Conservation (phyloP, 1,284 basidiomycete species). For the Farysia itapuensis region DNA sequence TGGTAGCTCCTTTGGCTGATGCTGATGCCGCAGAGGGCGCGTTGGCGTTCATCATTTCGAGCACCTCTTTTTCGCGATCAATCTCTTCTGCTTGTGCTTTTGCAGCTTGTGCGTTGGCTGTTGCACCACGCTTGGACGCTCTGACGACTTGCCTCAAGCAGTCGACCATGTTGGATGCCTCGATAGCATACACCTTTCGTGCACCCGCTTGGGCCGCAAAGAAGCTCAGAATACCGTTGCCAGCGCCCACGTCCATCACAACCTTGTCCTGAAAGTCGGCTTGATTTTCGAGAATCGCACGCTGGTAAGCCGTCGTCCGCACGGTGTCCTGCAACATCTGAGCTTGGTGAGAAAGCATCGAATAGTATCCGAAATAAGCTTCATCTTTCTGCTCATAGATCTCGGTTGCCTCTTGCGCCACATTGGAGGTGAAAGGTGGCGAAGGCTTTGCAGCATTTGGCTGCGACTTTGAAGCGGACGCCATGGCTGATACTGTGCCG, state of each 20-base stretch:
- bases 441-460: neutral
- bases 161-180: conserved; percentile 64
- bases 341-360: conserved; percentile 53
- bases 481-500: no score
- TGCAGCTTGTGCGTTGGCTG: neutral
- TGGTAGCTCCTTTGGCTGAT: no score
- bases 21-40: conserved; percentile 2
- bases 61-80: conserved; percentile 13
- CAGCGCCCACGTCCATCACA: conserved; percentile 63
- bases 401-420: no score
- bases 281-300: conserved; percentile 45
- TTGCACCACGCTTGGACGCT: conserved; percentile 5
- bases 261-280: conserved; percentile 40
- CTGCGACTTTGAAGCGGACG: neutral
- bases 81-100: conserved; percentile 24
- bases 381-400: conserved; percentile 53
- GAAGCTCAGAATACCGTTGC: conserved; percentile 64
- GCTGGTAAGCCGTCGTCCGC: conserved; percentile 51
- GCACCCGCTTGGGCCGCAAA: conserved; percentile 64
- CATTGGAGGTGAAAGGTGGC: no score
- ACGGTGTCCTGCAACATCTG: conserved; percentile 57
- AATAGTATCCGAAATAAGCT: conserved; percentile 56
- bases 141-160: conserved; percentile 61
- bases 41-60: conserved; percentile 29
- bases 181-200: conserved; percentile 63